Percentiles rank a stretch among this genome's conserved stretches.
Evolutionary conservation across 192 early-diverging fungal genomes (phyloP).

Genomic region (Gonapodya prolifera): DNA sequence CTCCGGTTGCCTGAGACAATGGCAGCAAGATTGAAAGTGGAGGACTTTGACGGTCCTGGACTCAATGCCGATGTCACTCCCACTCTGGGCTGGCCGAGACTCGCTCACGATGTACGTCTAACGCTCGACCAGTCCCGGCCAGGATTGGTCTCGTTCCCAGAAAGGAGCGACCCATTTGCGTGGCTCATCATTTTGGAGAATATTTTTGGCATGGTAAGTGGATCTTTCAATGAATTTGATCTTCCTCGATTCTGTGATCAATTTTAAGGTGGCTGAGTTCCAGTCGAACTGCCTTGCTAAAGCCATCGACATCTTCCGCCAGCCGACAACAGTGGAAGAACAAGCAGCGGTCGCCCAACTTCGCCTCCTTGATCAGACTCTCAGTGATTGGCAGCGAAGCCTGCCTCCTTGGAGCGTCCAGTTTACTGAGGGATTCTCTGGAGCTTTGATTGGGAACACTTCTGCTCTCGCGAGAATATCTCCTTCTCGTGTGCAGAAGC

Average conservation of each 20-base stretch:
- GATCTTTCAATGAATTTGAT: not conserved
- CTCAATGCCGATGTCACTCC: too few species aligned
- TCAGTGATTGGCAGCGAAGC: not conserved
- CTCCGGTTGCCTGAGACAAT: too few species aligned
- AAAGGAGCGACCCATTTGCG: not conserved
- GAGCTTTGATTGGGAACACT: not conserved
- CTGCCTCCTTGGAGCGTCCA: not conserved
- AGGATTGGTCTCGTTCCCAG: not conserved
- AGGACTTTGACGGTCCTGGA: too few species aligned
- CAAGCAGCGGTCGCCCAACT: not conserved
- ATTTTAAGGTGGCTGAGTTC: not conserved
- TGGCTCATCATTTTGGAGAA: not conserved
- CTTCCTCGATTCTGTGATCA: too few species aligned
- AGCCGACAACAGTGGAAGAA: not conserved
- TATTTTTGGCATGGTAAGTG: not conserved
- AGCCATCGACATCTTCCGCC: not conserved
- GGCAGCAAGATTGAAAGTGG: too few species aligned
- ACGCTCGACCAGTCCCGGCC: not conserved
- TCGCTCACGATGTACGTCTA: not conserved
- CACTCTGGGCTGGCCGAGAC: not conserved
- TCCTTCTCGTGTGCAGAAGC: not conserved
- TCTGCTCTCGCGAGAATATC: not conserved
- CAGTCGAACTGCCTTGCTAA: not conserved
- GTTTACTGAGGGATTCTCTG: not conserved
- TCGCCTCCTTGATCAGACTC: not conserved